Conservation (phyloP, 1,139 yeast genomes). For the Hanseniaspora gamundiae region DNA sequence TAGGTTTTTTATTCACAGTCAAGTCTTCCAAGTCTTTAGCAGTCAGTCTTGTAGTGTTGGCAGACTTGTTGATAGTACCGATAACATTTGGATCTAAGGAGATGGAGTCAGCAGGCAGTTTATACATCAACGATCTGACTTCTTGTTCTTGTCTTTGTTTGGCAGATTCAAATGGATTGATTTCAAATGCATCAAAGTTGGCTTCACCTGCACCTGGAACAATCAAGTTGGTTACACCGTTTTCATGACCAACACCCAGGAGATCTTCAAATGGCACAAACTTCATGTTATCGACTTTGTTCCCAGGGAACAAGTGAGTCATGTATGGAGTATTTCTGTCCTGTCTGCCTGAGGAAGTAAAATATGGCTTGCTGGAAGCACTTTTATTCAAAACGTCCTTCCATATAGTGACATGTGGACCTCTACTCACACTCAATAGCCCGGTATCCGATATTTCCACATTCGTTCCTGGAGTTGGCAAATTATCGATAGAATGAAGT, state of each 20-base stretch:
- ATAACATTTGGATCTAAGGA: constrained; percentile 79
- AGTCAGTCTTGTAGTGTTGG: constrained; percentile 48
- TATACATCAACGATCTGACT: constrained; percentile 75
- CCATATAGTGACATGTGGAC: constrained; percentile 88
- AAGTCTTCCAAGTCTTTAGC: constrained; percentile 46
- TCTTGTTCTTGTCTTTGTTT: constrained; percentile 92
- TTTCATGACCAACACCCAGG: constrained; percentile 73
- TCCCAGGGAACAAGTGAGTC: constrained; percentile 78
- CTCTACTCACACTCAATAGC: constrained; percentile 80
- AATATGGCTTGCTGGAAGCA: constrained; percentile 29
- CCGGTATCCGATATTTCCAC: constrained; percentile 82
- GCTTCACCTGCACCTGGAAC: constrained; percentile 99
- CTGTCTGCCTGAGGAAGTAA: constrained; percentile 26
- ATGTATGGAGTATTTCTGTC: constrained; percentile 63
- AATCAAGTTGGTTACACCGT: constrained; percentile 68
- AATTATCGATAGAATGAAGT: constrained; percentile 44
- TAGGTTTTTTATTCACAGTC: constrained; percentile 28
- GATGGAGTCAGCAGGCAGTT: constrained; percentile 86
- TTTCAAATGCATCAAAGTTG: constrained; percentile 86
- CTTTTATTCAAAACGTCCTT: constrained; percentile 48
- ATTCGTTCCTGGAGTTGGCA: constrained; percentile 81
- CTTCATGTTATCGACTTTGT: constrained; percentile 50
- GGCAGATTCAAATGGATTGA: constrained; percentile 84
- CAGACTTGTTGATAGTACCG: constrained; percentile 71
- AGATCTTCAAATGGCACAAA: constrained; percentile 96